Base-by-base conservation (phyloP, 2,329 filamentous ascomycete species). In the Penicillium sp. region DNA sequence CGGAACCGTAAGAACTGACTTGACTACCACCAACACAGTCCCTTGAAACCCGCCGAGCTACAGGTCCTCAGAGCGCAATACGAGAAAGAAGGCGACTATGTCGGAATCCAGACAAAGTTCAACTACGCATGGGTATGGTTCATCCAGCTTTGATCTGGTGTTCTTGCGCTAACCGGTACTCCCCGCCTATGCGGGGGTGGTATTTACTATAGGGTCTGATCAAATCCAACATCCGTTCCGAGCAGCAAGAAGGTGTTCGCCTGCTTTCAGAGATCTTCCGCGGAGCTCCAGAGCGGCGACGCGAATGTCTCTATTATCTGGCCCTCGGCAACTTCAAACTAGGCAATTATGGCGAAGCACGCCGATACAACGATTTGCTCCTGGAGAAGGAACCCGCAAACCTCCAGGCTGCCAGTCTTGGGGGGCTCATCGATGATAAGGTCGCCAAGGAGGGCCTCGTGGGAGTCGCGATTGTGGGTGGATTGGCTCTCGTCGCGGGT, bases 301-400 rank as follows among this genome's bases (percentile, higher is more conserved):
- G 94, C 71, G 94, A 99, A 83, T 99, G 94, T 73, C 89, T 99
- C 61, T 99, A 97, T 82, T 99, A 99, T 78, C 87, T 99, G 53
- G 94, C 91, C 27, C 85, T 99, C 33, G 94, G 94, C 62, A 96
- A 97, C 82, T 97, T 93, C 85, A 97, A 97, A 81, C 86, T 99
- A 47, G 93, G 93, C 61, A 97, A 97, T 82, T 99, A 97, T 76
- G 92, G 88, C 60, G 94, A 99, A 74, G 93, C 93, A 59, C 84
- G 93, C 70, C 85, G 91, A 72, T 97, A 97, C 79, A 99, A 99
- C 76, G 93, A 97, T 71, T 82, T 93, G 49, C 81, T 99, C 61
- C 78, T 97, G 53, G 91, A 97, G 61, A 89, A 93, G 74, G 94
- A 99, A 79, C 91, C 92, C 9, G 86, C 85, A 47, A 99, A 97